These are phyloP conservation scores for Diplocarpon rosae DNA, from an alignment of 2,329 filamentous ascomycete genomes.

Conservation along the genomic window DNA sequence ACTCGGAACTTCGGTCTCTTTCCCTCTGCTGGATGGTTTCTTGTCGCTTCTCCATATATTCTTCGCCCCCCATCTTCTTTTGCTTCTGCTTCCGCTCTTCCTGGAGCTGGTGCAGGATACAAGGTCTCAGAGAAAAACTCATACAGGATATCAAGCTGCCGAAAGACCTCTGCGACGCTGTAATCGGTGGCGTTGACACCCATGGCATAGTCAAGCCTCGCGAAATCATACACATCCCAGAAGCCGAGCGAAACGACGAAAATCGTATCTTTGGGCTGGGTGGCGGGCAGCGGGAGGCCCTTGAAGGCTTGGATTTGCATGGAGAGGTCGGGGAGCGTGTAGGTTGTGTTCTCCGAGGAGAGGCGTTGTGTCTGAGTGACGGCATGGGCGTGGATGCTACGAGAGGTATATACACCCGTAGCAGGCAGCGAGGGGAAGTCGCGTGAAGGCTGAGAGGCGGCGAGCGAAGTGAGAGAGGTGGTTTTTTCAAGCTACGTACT, in stretches of 20 bases:
- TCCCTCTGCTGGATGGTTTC: background rate
- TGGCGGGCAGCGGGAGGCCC: slow-evolving; percentile 12
- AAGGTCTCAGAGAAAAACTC: slow-evolving; percentile 10
- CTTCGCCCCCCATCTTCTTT: too few relatives aligned
- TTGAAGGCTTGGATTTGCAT: slow-evolving; percentile 23
- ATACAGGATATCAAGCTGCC: slow-evolving; percentile 23
- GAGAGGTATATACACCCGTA: slow-evolving; percentile 20
- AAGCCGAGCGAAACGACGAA: slow-evolving; percentile 26
- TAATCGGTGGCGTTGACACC: slow-evolving; percentile 13
- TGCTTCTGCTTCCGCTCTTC: background rate
- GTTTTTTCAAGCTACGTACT: slow-evolving; percentile 22
- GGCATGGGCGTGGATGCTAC: slow-evolving; percentile 14
- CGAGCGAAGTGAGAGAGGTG: slow-evolving; percentile 22
- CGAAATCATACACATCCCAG: slow-evolving; percentile 26
- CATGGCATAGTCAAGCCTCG: slow-evolving; percentile 13
- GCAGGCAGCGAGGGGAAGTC: slow-evolving; percentile 15
- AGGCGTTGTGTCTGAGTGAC: background rate
- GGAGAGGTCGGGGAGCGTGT: slow-evolving; percentile 20
- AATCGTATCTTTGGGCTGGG: slow-evolving; percentile 14
- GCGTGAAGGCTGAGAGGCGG: slow-evolving; percentile 18
- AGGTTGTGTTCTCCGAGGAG: background rate
- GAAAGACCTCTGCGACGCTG: slow-evolving; percentile 19
- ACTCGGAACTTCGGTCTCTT: slow-evolving; percentile 33
- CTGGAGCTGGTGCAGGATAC: background rate
- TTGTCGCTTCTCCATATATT: too few relatives aligned